Base-by-base conservation (phyloP, 768 basidiomycete genomes). In the Mycena amicta region DNA sequence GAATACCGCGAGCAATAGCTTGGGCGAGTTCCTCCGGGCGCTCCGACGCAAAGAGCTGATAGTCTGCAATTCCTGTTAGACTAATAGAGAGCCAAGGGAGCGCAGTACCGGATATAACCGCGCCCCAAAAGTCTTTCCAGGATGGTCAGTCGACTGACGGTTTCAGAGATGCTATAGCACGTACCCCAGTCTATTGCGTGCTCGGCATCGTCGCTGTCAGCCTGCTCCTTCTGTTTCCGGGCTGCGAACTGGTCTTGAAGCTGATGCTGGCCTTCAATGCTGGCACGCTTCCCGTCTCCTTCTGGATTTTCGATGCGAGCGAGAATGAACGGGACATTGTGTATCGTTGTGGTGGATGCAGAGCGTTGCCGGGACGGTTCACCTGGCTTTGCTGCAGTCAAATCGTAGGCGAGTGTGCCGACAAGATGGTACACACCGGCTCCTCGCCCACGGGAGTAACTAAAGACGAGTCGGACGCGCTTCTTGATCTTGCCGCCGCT, bases 1-100 rank as follows among this genome's bases (percentile, higher is more conserved):
- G 97, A 39, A 99, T 93, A 3, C 97, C 97, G 60, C 80, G 82
- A 63, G 97, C 94, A 53, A 99, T 99, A 3, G 95, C 96, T 66
- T 81, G 80, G 1, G 93, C 93, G 25, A 99, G 77, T 58, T 88
- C 82, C 61, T 91, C 86, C 3, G 96, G 82, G 55, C 86, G 77
- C 51, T 88, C 84, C 15, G 90, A 75, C 4, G 97, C 97, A 56
- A 95, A 96, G 3, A 75, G 78, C 69, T 94, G 91, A 69, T 98
- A 99, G 71, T 98, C 94, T 88, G 57, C 20, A 45, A 45, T 33
- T 39, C 62, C 43, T 57, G 11, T 53, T 53, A 54, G 29, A 26
- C n/a, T n/a, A n/a, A n/a, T n/a, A n/a, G n/a, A n/a, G n/a, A n/a
- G n/a, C n/a, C n/a, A n/a, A n/a, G n/a, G n/a, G n/a, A n/a, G n/a